phyloP scores from a whole-genome alignment of 495 filamentous ascomycete species.

The Glutinoglossum americanum region DNA sequence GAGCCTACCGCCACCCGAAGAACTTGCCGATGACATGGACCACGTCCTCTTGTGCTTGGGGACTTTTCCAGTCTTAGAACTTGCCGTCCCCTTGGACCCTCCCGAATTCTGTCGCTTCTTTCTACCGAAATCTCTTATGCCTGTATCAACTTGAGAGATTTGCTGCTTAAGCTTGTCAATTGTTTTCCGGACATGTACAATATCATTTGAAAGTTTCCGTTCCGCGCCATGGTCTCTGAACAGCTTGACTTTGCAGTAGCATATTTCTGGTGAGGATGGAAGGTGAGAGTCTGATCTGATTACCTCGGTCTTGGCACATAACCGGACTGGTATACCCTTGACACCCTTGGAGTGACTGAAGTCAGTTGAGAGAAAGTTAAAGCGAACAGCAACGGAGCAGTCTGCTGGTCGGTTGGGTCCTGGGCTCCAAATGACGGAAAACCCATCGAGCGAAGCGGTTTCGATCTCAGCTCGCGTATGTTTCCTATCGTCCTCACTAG shows the following conservation, averaged over 20 bases:
- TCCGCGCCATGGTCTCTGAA: conserved; percentile 95
- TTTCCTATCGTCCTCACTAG: conserved; percentile 44
- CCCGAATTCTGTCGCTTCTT: conserved; percentile 49
- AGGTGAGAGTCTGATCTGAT: conserved; percentile 17
- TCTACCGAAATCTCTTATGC: conserved; percentile 74
- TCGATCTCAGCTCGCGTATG: conserved; percentile 60
- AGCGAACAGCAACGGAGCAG: conserved; percentile 69
- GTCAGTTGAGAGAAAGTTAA: conserved; percentile 95
- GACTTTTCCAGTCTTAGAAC: conserved; percentile 46
- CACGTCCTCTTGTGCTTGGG: conserved; percentile 84
- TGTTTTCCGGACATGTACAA: conserved; percentile 79
- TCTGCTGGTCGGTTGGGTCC: conserved; percentile 37
- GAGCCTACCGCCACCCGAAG: conserved; percentile 32
- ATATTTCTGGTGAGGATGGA: conserved; percentile 37
- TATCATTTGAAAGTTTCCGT: conserved; percentile 81
- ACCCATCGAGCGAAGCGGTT: conserved; percentile 70
- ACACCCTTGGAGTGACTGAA: conserved; percentile 97
- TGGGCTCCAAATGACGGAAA: conserved; percentile 72
- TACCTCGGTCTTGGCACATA: conserved; percentile 75
- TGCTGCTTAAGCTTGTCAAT: conserved; percentile 91
- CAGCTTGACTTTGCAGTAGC: conserved; percentile 88
- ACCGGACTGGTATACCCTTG: conserved; percentile 79
- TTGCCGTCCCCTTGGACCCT: conserved; percentile 24
- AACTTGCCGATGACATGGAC: conserved; percentile 84
- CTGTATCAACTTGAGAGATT: conserved; percentile 68